Conservation (phyloP, 768 basidiomycete species). For the Hysterangium stoloniferum region DNA sequence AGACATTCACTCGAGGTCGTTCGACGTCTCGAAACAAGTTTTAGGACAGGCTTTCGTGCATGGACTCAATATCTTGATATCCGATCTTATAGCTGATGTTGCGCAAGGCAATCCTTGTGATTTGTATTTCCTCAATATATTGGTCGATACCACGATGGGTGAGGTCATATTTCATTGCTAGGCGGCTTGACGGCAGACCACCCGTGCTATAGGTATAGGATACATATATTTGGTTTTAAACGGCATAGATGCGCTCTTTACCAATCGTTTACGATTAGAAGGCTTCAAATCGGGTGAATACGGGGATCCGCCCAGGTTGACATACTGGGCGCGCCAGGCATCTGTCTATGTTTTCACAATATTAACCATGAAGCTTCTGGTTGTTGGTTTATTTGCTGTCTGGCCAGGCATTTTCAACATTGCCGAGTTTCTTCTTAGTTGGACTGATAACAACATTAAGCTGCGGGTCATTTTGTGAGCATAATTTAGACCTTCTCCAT, state of each 20-base stretch:
- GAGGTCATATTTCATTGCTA: constrained; percentile 19
- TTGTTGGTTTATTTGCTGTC: constrained; percentile 65
- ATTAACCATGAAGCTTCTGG: constrained; percentile 83
- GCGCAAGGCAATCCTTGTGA: constrained; percentile 80
- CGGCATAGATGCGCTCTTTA: constrained; percentile 53
- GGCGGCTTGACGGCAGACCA: constrained; percentile 1
- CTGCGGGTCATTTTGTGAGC: constrained; percentile 78
- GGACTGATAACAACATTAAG: constrained; percentile 58
- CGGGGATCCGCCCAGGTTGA: constrained; percentile 70
- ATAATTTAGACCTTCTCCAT: constrained; percentile 5
- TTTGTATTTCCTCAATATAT: constrained; percentile 86
- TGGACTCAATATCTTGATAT: constrained; percentile 69
- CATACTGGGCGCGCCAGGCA: constrained; percentile 70
- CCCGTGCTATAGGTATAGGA: constrained; percentile 56
- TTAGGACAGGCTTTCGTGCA: constrained; percentile 81
- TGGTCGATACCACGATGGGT: constrained; percentile 91
- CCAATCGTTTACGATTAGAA: constrained; percentile 54
- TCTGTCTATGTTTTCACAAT: constrained; percentile 77
- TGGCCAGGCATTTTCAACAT: constrained; percentile 63
- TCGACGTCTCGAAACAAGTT: constrained; percentile 89
- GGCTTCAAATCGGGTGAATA: constrained; percentile 86
- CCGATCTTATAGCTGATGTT: constrained; percentile 63
- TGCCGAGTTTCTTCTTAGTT: constrained; percentile 85
- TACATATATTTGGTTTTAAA: constrained; percentile 72
- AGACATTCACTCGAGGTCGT: constrained; percentile 46